phyloP scores from a whole-genome alignment of 768 basidiomycete genomes.

The Auricularia heimuer region DNA sequence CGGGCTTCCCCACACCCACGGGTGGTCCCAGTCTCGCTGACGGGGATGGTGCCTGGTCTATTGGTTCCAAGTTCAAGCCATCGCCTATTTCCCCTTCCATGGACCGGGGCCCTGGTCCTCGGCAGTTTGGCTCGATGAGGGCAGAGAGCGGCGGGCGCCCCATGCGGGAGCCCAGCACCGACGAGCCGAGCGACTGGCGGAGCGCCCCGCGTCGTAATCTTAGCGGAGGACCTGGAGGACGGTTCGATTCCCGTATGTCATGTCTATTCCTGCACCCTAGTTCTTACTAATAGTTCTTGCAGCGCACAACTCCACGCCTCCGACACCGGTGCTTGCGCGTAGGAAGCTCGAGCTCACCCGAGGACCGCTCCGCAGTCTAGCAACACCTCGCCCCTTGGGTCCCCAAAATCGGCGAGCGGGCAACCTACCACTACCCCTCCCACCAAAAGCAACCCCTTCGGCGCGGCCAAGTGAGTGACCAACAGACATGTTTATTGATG shows the following conservation, averaged over 20 bases:
- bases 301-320: slow-evolving; percentile 67
- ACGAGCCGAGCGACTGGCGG: slow-evolving; percentile 51
- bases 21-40: slow-evolving; percentile 42
- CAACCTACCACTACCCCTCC: slow-evolving; percentile 31
- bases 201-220: slow-evolving; percentile 23
- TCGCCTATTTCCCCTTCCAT: slow-evolving; percentile 10
- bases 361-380: slow-evolving; percentile 54
- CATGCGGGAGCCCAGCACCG: neutral
- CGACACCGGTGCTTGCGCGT: slow-evolving; percentile 71
- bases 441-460: slow-evolving; percentile 67
- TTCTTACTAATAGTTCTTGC: neutral
- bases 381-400: slow-evolving; percentile 65
- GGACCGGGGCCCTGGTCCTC: slow-evolving; percentile 1
- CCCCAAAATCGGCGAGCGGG: slow-evolving; percentile 57
- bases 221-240: slow-evolving; percentile 5
- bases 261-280: neutral
- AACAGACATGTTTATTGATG: neutral
- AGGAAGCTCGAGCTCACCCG: slow-evolving; percentile 76
- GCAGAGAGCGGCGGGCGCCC: neutral
- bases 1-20: neutral
- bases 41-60: slow-evolving; percentile 68
- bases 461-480: slow-evolving; percentile 57
- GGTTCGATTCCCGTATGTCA: slow-evolving; percentile 45
- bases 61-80: slow-evolving; percentile 66
- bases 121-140: slow-evolving; percentile 1